Evolutionary conservation across 352 stramenopile genomes (phyloP), one percentile per base, ranked within the genome.

Genomic region (Blastocystis hominis): DNA sequence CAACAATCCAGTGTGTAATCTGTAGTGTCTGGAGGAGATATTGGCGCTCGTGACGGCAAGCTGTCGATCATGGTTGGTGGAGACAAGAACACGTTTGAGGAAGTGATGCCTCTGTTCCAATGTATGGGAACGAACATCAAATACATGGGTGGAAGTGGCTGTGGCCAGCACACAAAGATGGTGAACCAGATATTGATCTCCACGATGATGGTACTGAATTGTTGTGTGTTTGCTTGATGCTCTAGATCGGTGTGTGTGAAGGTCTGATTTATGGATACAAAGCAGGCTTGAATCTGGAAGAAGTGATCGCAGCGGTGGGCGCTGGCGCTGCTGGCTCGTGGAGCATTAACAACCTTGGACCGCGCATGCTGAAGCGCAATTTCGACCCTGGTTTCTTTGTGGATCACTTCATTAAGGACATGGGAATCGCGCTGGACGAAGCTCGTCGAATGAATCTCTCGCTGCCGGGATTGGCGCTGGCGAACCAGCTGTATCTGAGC

Each of bases 1-100:
- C 38, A 55, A 34, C 34, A 44, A 5, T n/a, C 47, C 6, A 55
- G 9, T 1, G 20, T 30, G 20, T 59, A 36, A 84, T 30, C 36
- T 40, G 20, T 69, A 84, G 93, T 96, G 20, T 95, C 92, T 0
- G 94, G 94, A 78, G 93, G 93, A 10, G 93, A 95, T 72, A 88
- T 96, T 87, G 93, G 93, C n/a, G 93, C 93, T 1, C 91, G 91
- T n/a, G 91, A 95, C 42, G 94, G 89, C 30, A 93, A 92, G 7
- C 89, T 97, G 20, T 94, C 93, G 5, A 94, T 97, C 80, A 96
- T 96, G 94, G 92, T 95, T 34, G 94, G 94, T 20, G 93, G 93
- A 17, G 93, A 96, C 42, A 91, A 94, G 34, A 92, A 94, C 30
- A 90, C 91, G 0, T 91, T 95, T 70, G 93, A 94, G 68, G 89